Base-by-base conservation (phyloP, 257 asterid genomes). In the Solanum bukasovii region DNA sequence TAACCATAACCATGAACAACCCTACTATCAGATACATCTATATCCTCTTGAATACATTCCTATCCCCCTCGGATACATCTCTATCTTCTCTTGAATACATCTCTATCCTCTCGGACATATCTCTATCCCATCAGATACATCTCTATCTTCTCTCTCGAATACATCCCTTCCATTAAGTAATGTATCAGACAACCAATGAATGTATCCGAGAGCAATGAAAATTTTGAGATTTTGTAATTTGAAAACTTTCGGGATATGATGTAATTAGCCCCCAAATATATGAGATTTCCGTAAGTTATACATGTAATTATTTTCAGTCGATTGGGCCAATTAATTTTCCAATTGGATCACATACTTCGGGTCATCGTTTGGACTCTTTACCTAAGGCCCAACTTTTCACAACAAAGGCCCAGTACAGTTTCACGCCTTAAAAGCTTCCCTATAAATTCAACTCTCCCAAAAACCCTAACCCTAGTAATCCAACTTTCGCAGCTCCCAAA, bases 381-480 rank as follows among this genome's bases (percentile, higher is more conserved):
- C 61, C 35, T 3, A 42, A 35, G 84, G 35, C 84, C 61, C 84
- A 77, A 77, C 0, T 40, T 6, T 74, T 37, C 84, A n/a, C 35
- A 77, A 29, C 61, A 40, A 75, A 77, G 84, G 84, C 84, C 84
- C 84, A 77, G 5, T n/a, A 38, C 23, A 40, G 7, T n/a, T 77
- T 52, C 63, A 52, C n/a, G 63, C 63, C 23, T 52, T 52, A 52
- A 52, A 18, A 18, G 9, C n/a, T 18, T 8, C 61, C 84, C 34
- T 77, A 77, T 77, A 29, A 73, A 40, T 16, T 61, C 14, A n/a
- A 82, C 11, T 20, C 7, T 11, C 46, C 13, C 13, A 4, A 72
- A 87, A 89, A 77, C 83, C 92, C 90, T 46, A 90, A 78, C 89
- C 88, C 72, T 52, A 68, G 38, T 6, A 23, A 13, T 14, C 21